phyloP scores from a whole-genome alignment of 371 early-diverging fungal species.

The Chytridium lagenaria region DNA sequence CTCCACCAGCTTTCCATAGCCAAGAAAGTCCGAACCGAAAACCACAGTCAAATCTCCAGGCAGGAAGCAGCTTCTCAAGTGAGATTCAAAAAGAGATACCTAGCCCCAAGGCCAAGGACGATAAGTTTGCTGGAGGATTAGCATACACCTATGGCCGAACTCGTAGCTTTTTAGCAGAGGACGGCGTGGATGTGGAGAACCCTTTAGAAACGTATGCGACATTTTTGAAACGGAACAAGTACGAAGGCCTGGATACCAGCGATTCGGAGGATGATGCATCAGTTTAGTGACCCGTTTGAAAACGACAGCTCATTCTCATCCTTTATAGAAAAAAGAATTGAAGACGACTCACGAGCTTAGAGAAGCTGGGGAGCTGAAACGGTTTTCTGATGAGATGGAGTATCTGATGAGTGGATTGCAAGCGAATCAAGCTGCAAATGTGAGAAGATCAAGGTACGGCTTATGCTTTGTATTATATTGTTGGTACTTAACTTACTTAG shows the following conservation, averaged over 20 bases:
- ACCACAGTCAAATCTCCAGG: background rate
- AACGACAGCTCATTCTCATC: background rate
- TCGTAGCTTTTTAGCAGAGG: constrained; percentile 32
- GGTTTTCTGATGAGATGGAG: constrained; percentile 66
- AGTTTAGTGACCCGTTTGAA: background rate
- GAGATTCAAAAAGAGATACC: background rate
- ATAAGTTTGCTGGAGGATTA: background rate
- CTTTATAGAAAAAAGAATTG: constrained; percentile 30
- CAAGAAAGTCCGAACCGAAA: too few species aligned
- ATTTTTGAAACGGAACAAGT: constrained; percentile 20
- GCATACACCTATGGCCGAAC: constrained; percentile 39
- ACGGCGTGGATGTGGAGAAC: constrained; percentile 12
- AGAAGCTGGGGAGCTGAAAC: constrained; percentile 59
- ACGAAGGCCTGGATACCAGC: constrained; percentile 48
- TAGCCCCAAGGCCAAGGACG: background rate
- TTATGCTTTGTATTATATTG: background rate
- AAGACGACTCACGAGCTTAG: constrained; percentile 59
- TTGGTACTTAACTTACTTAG: background rate
- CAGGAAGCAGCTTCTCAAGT: background rate
- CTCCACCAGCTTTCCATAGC: background rate
- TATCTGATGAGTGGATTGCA: constrained; percentile 60
- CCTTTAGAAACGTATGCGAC: constrained; percentile 19
- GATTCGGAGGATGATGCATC: constrained; percentile 42
- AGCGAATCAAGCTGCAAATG: constrained; percentile 33
- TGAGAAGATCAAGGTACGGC: constrained; percentile 44